Evolutionary conservation across 257 asterid genomes (phyloP).

Genomic region (Leonotis leonurus): DNA sequence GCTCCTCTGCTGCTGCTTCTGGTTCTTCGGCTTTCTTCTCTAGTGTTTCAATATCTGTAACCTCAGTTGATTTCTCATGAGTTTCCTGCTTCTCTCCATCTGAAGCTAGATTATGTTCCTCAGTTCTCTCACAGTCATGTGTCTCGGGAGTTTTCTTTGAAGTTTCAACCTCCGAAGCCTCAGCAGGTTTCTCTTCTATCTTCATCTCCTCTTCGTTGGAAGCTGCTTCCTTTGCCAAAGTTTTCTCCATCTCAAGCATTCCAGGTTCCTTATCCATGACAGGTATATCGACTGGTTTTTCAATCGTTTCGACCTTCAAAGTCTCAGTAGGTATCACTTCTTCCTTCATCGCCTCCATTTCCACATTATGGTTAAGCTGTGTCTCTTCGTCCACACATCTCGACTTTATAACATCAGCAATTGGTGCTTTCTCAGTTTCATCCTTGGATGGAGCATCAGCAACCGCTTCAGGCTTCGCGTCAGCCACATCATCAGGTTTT

Average conservation of each 20-base stretch:
- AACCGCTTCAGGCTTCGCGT: conserved; percentile 9
- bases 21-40: conserved; percentile 11
- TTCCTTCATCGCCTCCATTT: conserved; percentile 1
- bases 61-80: conserved; percentile 9
- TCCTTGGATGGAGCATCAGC: conserved; percentile 13
- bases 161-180: background rate
- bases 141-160: background rate
- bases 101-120: background rate
- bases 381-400: conserved; percentile 9
- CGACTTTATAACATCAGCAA: background rate
- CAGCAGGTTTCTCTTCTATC: conserved; percentile 17
- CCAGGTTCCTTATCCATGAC: conserved; percentile 13
- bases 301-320: background rate
- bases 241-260: conserved; percentile 1
- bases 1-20: background rate
- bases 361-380: background rate
- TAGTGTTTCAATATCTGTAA: background rate
- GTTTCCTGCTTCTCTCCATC: conserved; percentile 3
- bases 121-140: background rate
- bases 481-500: conserved; percentile 12
- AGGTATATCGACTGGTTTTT: conserved; percentile 15
- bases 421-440: conserved; percentile 11
- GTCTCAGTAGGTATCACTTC: conserved; percentile 14
- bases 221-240: background rate
- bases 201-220: conserved; percentile 4